Conservation (phyloP, 2,329 filamentous ascomycete genomes). For the Ophiostoma angusticollis region DNA sequence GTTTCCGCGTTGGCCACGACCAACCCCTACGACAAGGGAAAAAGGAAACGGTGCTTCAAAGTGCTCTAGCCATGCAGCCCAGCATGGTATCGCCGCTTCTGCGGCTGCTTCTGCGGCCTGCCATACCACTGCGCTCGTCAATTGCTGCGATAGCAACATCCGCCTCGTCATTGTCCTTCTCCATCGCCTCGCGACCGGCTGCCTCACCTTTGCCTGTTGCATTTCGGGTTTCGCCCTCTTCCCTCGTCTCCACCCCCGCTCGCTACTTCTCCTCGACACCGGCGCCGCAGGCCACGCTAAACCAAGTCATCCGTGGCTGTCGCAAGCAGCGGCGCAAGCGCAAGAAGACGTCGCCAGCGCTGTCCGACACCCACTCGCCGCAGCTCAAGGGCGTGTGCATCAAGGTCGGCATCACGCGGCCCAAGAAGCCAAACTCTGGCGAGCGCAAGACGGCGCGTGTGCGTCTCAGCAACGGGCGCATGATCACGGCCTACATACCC, state of each 20-base stretch:
- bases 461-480: slow-evolving; percentile 70
- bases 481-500: slow-evolving; percentile 88
- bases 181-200: too few species aligned
- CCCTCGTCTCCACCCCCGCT: slow-evolving; percentile 14
- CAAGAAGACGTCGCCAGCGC: slow-evolving; percentile 76
- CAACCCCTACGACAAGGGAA: background rate
- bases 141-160: slow-evolving; percentile 6
- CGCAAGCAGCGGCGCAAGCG: slow-evolving; percentile 68
- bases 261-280: slow-evolving; percentile 30
- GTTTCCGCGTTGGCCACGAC: background rate
- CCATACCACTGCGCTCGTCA: slow-evolving; percentile 17
- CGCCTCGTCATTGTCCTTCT: slow-evolving; percentile 1
- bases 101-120: slow-evolving; percentile 22
- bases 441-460: slow-evolving; percentile 93
- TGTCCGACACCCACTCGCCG: slow-evolving; percentile 55
- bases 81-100: slow-evolving; percentile 25
- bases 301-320: slow-evolving; percentile 64
- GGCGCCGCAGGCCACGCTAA: slow-evolving; percentile 49
- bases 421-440: slow-evolving; percentile 98
- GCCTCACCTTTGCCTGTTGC: slow-evolving; percentile 18
- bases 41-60: too few species aligned
- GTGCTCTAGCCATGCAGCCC: slow-evolving; percentile 8
- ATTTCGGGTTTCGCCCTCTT: slow-evolving; percentile 16
- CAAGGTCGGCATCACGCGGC: slow-evolving; percentile 83
- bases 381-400: slow-evolving; percentile 92